These are phyloP conservation scores for Trypanosoma grayi DNA, from an alignment of 208 protist species.

Conservation along the genomic window DNA sequence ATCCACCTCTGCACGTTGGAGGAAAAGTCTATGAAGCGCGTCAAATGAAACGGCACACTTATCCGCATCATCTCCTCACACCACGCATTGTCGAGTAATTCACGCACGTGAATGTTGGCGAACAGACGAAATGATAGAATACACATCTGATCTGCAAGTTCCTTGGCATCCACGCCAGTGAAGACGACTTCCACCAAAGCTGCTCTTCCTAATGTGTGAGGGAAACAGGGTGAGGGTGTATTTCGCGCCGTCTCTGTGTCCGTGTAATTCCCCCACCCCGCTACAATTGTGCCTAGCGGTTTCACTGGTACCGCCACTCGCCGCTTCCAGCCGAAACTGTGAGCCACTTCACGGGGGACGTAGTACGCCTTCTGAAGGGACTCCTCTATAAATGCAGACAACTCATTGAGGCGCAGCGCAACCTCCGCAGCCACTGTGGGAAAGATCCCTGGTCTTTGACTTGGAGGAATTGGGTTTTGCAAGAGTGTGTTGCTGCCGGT, in stretches of 20 bases:
- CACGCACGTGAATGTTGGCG: constrained; percentile 42
- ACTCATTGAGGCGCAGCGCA: not conserved
- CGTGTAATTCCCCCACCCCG: not conserved
- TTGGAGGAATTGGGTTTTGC: not conserved
- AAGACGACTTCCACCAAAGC: not conserved
- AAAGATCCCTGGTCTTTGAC: not conserved
- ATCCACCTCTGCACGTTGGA: constrained; percentile 45
- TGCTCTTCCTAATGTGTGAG: not conserved
- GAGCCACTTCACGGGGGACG: not conserved
- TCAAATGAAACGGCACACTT: constrained; percentile 38
- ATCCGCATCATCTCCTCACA: constrained; percentile 26
- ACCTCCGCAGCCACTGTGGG: constrained; percentile 1
- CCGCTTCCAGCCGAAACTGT: not conserved
- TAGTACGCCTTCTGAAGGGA: not conserved
- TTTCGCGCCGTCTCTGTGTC: not conserved
- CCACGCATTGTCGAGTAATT: constrained; percentile 73
- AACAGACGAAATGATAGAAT: constrained; percentile 67
- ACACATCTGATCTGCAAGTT: constrained; percentile 47
- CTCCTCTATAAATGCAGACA: constrained; percentile 6
- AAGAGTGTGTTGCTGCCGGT: not conserved
- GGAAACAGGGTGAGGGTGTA: too few species aligned
- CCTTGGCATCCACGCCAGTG: constrained; percentile 26
- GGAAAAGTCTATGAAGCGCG: constrained; percentile 46
- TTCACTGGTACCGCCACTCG: not conserved
- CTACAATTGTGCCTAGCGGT: constrained; percentile 10